phyloP scores from a whole-genome alignment of 768 basidiomycete genomes.

The Podaxis sp. region DNA sequence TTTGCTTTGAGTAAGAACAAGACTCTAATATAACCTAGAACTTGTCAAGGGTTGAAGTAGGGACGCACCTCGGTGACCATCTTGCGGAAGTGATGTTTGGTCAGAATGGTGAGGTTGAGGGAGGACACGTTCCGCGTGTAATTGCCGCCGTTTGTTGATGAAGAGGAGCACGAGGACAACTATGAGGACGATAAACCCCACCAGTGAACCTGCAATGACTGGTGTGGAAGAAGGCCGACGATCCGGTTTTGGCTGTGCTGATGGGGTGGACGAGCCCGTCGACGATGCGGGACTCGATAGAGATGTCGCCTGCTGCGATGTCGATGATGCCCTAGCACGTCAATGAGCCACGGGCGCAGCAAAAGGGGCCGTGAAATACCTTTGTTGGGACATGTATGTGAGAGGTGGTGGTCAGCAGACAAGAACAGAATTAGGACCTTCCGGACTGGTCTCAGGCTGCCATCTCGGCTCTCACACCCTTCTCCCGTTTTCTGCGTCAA shows the following conservation, averaged over 20 bases:
- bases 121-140: background rate
- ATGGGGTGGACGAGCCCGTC: background rate
- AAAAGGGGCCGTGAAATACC: background rate
- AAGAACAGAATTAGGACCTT: slow-evolving; percentile 12
- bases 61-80: background rate
- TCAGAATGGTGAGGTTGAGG: background rate
- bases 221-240: slow-evolving; percentile 1
- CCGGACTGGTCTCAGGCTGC: background rate
- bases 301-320: background rate
- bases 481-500: background rate
- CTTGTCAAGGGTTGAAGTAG: background rate
- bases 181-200: background rate
- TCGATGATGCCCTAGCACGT: background rate
- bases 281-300: background rate
- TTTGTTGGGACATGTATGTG: slow-evolving; percentile 8
- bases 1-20: too few relatives aligned
- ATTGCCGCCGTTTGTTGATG: background rate
- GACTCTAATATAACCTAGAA: background rate
- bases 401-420: slow-evolving; percentile 14
- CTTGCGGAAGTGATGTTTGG: background rate
- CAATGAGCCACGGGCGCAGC: too few relatives aligned
- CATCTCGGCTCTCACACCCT: slow-evolving; percentile 4
- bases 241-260: background rate
- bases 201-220: slow-evolving; percentile 8
- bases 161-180: background rate